These are phyloP conservation scores for Ganoderma leucocontextum DNA, from an alignment of 1,284 basidiomycete species.

Conservation along the genomic window DNA sequence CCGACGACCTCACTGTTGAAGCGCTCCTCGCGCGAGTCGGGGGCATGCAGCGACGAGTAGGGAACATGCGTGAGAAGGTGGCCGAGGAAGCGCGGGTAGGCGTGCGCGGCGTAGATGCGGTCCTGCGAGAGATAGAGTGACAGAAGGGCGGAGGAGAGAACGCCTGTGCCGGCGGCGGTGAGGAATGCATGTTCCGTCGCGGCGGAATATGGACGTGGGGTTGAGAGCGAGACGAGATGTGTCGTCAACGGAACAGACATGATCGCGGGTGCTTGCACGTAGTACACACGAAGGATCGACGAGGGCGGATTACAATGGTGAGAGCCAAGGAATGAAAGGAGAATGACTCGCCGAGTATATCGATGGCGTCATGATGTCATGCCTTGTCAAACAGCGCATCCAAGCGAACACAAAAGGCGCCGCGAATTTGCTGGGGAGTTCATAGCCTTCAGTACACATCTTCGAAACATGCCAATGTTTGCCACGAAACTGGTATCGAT, in stretches of 20 bases:
- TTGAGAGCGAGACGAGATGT: slow-evolving; percentile 47
- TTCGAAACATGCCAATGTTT: background rate
- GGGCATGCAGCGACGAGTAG: slow-evolving; percentile 47
- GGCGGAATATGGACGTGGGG: slow-evolving; percentile 48
- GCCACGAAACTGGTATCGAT: background rate
- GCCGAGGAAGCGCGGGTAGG: slow-evolving; percentile 69
- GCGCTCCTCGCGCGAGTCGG: slow-evolving; percentile 46
- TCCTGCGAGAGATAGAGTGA: slow-evolving; percentile 72
- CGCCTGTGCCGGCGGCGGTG: slow-evolving; percentile 56
- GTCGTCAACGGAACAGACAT: slow-evolving; percentile 36
- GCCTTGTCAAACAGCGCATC: background rate
- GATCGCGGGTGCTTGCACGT: background rate
- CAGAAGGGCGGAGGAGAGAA: slow-evolving; percentile 55
- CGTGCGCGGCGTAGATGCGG: slow-evolving; percentile 73
- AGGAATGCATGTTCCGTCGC: slow-evolving; percentile 69
- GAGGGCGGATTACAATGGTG: background rate
- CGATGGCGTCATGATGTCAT: slow-evolving; percentile 9
- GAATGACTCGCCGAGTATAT: background rate
- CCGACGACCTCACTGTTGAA: slow-evolving; percentile 55
- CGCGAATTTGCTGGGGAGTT: background rate
- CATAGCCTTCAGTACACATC: background rate
- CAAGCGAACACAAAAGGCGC: background rate
- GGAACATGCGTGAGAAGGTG: slow-evolving; percentile 62
- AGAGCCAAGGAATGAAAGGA: background rate
- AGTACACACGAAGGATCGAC: no score